phyloP scores from a whole-genome alignment of 1,284 basidiomycete species.

The Heterobasidion irregulare region DNA sequence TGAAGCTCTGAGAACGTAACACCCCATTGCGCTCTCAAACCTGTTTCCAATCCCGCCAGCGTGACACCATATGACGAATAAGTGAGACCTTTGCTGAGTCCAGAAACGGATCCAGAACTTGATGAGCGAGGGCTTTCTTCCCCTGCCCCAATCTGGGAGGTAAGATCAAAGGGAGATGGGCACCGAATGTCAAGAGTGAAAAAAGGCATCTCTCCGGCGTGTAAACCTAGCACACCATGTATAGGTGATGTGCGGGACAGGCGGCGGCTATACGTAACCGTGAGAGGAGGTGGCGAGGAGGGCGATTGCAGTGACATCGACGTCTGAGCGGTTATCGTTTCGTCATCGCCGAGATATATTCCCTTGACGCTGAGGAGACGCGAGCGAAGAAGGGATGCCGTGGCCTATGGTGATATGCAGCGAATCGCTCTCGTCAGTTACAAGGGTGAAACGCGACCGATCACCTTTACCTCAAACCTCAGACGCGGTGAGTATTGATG shows the following conservation, averaged over 20 bases:
- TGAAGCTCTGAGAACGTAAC: slow-evolving; percentile 21
- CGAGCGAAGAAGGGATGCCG: slow-evolving; percentile 18
- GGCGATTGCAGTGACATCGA: slow-evolving; percentile 10
- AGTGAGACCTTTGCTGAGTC: slow-evolving; percentile 18
- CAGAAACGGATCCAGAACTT: slow-evolving; percentile 19
- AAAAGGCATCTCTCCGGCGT: slow-evolving; percentile 13
- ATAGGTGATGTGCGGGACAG: slow-evolving; percentile 22
- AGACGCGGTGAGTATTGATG: slow-evolving; percentile 42
- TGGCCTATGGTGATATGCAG: slow-evolving; percentile 14
- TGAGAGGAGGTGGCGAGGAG: slow-evolving; percentile 17
- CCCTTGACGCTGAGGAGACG: slow-evolving; percentile 17
- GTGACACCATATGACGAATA: slow-evolving; percentile 20
- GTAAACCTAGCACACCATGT: slow-evolving; percentile 17
- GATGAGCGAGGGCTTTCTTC: not conserved
- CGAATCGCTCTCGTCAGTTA: not conserved
- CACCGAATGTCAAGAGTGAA: slow-evolving; percentile 16
- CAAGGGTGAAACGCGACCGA: not conserved
- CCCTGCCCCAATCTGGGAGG: slow-evolving; percentile 2
- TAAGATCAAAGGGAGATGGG: slow-evolving; percentile 6
- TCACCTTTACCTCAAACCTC: slow-evolving; percentile 23
- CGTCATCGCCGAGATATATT: slow-evolving; percentile 18
- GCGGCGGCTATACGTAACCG: slow-evolving; percentile 21
- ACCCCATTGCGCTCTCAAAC: slow-evolving; percentile 22
- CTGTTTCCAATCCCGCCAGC: slow-evolving; percentile 18
- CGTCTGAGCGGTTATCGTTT: slow-evolving; percentile 16